Conservation (phyloP, 1,284 basidiomycete species). For the Leccinum subspadiceum region DNA sequence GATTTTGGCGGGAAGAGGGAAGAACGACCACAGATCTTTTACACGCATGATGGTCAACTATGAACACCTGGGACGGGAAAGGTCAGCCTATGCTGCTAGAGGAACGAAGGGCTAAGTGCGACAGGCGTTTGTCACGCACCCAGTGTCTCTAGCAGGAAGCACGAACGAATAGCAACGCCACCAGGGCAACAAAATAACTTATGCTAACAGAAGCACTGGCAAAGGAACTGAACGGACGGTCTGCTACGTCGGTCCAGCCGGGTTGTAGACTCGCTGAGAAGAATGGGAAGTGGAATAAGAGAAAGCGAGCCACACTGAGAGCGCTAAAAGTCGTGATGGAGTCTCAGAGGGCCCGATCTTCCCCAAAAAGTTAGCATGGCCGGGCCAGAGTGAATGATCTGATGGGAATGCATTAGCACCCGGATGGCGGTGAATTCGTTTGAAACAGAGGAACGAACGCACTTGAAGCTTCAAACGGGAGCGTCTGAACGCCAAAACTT, state of each 20-base stretch:
- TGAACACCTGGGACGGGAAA: background rate
- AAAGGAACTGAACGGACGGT: constrained; percentile 15
- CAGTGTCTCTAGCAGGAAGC: constrained; percentile 14
- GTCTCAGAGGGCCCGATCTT: background rate
- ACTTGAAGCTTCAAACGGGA: background rate
- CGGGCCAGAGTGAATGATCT: background rate
- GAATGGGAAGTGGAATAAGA: constrained; percentile 20
- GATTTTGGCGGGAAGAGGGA: constrained; percentile 43
- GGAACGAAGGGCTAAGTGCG: background rate
- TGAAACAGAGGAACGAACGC: background rate
- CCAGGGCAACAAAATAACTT: constrained; percentile 40
- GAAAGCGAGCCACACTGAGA: constrained; percentile 8
- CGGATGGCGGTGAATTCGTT: background rate
- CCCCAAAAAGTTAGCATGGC: constrained; percentile 1
- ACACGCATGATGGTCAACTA: constrained; percentile 39
- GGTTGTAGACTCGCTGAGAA: constrained; percentile 30
- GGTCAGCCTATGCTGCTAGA: constrained; percentile 1
- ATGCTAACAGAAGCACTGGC: background rate
- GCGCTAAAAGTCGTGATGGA: background rate
- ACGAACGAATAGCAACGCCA: constrained; percentile 40
- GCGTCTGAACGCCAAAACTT: background rate
- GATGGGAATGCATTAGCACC: background rate
- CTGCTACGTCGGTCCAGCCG: constrained; percentile 52
- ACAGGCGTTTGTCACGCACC: constrained; percentile 4
- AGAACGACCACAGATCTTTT: constrained; percentile 40